A percentile compares a stretch with the other conserved stretches of the same genome.
Conservation (phyloP, 2,329 filamentous ascomycete species). For the Bertia moriformis region DNA sequence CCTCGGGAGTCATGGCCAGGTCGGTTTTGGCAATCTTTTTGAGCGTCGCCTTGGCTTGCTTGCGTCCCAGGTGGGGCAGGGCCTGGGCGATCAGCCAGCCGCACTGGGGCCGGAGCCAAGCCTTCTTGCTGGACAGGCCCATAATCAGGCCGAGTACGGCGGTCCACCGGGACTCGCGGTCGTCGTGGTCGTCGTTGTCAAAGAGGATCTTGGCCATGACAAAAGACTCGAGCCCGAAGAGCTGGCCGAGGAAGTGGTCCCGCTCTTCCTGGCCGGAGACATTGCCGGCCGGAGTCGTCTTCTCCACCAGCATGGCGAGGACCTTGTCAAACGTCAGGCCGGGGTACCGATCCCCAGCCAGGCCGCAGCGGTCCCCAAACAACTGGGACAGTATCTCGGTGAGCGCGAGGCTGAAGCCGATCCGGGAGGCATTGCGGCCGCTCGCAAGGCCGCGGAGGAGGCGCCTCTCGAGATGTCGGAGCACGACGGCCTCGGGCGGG, state of each 20-base stretch:
- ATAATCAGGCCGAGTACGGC: constrained; percentile 60
- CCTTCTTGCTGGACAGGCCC: constrained; percentile 63
- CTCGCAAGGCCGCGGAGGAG: constrained; percentile 82
- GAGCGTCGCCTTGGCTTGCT: constrained; percentile 46
- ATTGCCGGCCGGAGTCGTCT: constrained; percentile 36
- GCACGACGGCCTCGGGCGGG: constrained; percentile 34
- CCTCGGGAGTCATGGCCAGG: constrained; percentile 69
- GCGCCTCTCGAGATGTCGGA: constrained; percentile 46
- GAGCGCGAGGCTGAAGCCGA: constrained; percentile 80
- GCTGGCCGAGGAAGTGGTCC: constrained; percentile 69
- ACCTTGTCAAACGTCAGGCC: constrained; percentile 40
- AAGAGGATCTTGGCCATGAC: constrained; percentile 67
- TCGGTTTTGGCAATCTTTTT: constrained; percentile 46
- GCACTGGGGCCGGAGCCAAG: constrained; percentile 80
- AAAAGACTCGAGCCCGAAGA: constrained; percentile 79
- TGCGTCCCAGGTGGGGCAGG: constrained; percentile 43
- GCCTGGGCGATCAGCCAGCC: constrained; percentile 68
- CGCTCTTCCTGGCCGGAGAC: constrained; percentile 61
- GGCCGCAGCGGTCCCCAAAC: constrained; percentile 35
- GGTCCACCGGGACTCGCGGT: constrained; percentile 49
- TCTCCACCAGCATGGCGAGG: constrained; percentile 35
- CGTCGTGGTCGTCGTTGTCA: constrained; percentile 30
- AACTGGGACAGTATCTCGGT: constrained; percentile 66
- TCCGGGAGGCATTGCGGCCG: constrained; percentile 70
- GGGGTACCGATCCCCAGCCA: constrained; percentile 30